These are phyloP conservation scores for Dipodascus geniculatus DNA, from an alignment of 805 yeast genomes.

Conservation along the genomic window DNA sequence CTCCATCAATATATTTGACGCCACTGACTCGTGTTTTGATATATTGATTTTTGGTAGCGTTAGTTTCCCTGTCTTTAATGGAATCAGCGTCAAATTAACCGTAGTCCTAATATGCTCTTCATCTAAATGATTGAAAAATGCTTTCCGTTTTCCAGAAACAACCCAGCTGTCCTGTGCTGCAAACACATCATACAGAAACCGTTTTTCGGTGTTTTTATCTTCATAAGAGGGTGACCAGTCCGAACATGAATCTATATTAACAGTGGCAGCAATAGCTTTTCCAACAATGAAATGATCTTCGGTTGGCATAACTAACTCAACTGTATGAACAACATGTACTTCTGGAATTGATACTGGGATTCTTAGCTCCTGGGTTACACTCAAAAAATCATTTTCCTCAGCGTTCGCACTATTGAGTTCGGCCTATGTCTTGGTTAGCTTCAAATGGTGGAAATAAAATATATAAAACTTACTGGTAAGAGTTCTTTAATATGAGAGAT, in stretches of 20 bases:
- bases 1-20: slow-evolving; percentile 37
- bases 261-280: slow-evolving; percentile 39
- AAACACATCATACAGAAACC: slow-evolving; percentile 36
- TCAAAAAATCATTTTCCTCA: slow-evolving; percentile 7
- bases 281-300: slow-evolving; percentile 45
- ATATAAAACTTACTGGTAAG: not conserved
- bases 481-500: not conserved
- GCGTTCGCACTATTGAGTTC: not conserved
- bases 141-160: slow-evolving; percentile 56
- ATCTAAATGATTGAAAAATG: slow-evolving; percentile 31
- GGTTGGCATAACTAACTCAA: slow-evolving; percentile 31
- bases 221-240: slow-evolving; percentile 30
- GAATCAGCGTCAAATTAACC: slow-evolving; percentile 44
- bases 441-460: not conserved
- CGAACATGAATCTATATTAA: slow-evolving; percentile 34
- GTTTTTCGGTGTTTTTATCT: slow-evolving; percentile 12
- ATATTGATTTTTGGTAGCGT: slow-evolving; percentile 52
- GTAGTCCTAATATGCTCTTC: slow-evolving; percentile 15
- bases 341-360: slow-evolving; percentile 55
- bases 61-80: slow-evolving; percentile 65
- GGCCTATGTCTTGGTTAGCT: too few relatives aligned
- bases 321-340: slow-evolving; percentile 47
- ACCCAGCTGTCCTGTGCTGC: slow-evolving; percentile 65
- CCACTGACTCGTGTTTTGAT: slow-evolving; percentile 17
- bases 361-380: slow-evolving; percentile 21